Conservation (phyloP, 2,329 filamentous ascomycete species). For the Ceratocystis papillata region DNA sequence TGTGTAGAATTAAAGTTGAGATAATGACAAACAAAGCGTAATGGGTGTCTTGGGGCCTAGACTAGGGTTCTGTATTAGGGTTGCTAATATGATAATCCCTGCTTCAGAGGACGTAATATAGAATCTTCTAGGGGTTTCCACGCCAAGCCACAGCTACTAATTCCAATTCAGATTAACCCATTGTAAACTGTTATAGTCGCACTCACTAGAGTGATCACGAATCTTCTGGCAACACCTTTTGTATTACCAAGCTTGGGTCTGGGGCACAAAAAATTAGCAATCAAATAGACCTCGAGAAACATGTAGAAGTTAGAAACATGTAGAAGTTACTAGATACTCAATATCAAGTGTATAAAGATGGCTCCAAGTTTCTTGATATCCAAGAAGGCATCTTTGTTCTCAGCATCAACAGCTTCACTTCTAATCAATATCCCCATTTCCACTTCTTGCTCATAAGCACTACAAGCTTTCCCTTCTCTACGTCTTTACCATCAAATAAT, state of each 20-base stretch:
- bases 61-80: no score
- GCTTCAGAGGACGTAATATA: neutral
- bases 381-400: neutral
- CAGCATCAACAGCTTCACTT: slow-evolving; percentile 18
- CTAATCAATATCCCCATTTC: slow-evolving; percentile 9
- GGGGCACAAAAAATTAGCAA: neutral
- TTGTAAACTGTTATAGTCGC: neutral
- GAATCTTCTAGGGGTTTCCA: neutral
- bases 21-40: no score
- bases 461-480: neutral
- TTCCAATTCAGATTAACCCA: neutral
- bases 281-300: neutral
- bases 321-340: slow-evolving; percentile 18
- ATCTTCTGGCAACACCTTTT: neutral
- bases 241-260: neutral
- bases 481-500: slow-evolving; percentile 24
- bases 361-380: neutral
- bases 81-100: no score
- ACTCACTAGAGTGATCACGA: neutral
- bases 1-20: neutral
- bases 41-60: no score
- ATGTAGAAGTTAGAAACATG: slow-evolving; percentile 9
- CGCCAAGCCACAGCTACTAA: neutral
- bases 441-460: slow-evolving; percentile 7
- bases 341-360: slow-evolving; percentile 14